Conservation (phyloP, 352 stramenopile genomes). For the Phytophthora boehmeriae region DNA sequence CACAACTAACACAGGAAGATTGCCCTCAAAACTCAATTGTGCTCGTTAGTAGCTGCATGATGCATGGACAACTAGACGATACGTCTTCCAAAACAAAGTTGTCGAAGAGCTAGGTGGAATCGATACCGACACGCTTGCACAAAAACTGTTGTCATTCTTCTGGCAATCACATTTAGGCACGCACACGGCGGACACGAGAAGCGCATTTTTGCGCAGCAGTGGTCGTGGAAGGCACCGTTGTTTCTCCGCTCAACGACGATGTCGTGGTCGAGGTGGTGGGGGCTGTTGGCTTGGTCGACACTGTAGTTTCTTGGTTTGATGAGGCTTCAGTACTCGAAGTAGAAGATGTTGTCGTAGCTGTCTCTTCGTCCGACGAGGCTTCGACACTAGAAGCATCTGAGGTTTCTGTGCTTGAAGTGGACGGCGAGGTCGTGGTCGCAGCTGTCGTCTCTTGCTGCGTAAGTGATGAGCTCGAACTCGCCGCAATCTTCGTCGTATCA, state of each 20-base stretch:
- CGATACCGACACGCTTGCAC: neutral
- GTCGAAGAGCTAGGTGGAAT: too few relatives aligned
- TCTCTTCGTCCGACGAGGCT: slow-evolving; percentile 12
- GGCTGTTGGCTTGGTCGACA: neutral
- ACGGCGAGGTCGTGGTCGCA: neutral
- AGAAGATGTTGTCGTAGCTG: neutral
- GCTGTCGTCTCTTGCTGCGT: slow-evolving; percentile 9
- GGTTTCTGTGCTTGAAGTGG: slow-evolving; percentile 3
- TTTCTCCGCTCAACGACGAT: neutral
- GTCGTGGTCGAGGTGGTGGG: neutral
- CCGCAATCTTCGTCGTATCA: neutral
- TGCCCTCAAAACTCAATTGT: too few relatives aligned
- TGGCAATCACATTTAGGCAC: neutral
- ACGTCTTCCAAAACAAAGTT: neutral
- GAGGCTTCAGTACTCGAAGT: slow-evolving; percentile 6
- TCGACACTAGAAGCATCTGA: too few relatives aligned
- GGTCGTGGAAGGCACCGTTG: neutral
- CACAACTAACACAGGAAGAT: too few relatives aligned
- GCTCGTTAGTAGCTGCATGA: too few relatives aligned
- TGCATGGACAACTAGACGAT: neutral
- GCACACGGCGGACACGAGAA: neutral
- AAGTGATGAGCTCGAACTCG: slow-evolving; percentile 14
- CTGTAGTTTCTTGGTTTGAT: slow-evolving; percentile 10
- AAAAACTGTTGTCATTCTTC: neutral
- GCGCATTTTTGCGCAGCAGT: neutral